Conservation (phyloP, 192 early-diverging fungal genomes). For the Backusella circina region DNA sequence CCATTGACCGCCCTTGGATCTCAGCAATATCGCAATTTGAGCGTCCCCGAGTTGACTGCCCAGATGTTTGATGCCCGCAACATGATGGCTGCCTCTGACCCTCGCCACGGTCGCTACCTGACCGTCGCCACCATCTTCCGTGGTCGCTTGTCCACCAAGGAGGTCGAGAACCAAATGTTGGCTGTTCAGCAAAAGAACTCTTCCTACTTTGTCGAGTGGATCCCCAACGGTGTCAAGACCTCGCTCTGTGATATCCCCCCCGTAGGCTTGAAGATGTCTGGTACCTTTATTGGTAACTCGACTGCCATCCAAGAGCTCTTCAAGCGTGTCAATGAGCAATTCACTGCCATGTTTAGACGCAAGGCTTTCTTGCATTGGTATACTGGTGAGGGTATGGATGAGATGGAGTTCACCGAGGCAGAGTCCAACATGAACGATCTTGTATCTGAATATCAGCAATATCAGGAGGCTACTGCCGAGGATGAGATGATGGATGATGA, state of each 20-base stretch:
- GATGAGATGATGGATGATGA: constrained; percentile 21
- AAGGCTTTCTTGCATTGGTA: constrained; percentile 98
- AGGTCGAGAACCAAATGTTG: constrained; percentile 77
- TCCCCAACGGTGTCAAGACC: constrained; percentile 93
- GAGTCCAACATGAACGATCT: constrained; percentile 40
- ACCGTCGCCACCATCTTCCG: constrained; percentile 84
- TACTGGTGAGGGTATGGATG: constrained; percentile 94
- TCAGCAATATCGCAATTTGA: constrained; percentile 70
- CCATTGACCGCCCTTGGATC: constrained; percentile 75
- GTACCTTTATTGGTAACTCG: constrained; percentile 90
- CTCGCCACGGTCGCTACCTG: constrained; percentile 93
- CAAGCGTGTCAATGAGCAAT: constrained; percentile 88
- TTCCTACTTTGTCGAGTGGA: constrained; percentile 93
- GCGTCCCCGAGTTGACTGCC: constrained; percentile 78
- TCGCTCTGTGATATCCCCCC: constrained; percentile 89
- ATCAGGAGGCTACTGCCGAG: constrained; percentile 31
- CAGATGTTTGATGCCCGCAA: constrained; percentile 94
- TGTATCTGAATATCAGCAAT: constrained; percentile 38
- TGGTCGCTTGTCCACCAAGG: constrained; percentile 73
- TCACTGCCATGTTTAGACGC: constrained; percentile 86
- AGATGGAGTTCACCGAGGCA: constrained; percentile 93
- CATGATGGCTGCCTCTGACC: constrained; percentile 99
- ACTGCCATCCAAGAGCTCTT: constrained; percentile 92
- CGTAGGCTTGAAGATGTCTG: constrained; percentile 85
- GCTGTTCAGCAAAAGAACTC: constrained; percentile 69